Base-by-base conservation (phyloP, 2,329 filamentous ascomycete genomes). In the Trichoderma sp. region DNA sequence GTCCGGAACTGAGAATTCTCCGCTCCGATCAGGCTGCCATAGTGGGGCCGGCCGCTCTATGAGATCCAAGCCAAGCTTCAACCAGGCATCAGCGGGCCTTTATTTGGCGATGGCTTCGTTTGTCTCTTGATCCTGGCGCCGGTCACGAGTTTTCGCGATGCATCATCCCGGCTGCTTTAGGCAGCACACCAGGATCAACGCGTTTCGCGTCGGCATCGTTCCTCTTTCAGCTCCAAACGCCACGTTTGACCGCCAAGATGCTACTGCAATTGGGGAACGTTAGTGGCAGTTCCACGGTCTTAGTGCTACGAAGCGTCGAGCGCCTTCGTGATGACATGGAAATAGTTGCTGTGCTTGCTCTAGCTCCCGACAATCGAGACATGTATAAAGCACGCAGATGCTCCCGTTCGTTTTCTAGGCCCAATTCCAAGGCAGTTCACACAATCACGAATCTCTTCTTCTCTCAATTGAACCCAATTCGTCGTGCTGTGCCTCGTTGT, bases 141-240 rank as follows among this genome's bases (percentile, higher is more conserved):
- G 43, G 39, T 68, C 66, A 70, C 72, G 70, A 67, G 70, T 26
- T 68, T 63, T 70, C 70, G 70, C 55, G 72, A 55, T 58, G 61
- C 36, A 28, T 30, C 53, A 53, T 36, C 15, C 62, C 30, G 20
- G 6, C 43, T 30, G 13, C 23, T 72, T 65, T 70, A 73, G 72
- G 72, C 72, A 73, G 72, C 66, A 73, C 30, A 73, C 53, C 72
- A 34, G 26, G 62, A 43, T n/a, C 36, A 47, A 70, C 71, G 63
- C 70, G 72, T 53, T 32, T 36, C 69, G 72, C 72, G 72, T 72
- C 69, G 26, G 66, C 53, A 11, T 34, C 7, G 9, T 5, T 23
- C 50, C 32, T 17, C 13, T 30, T 32, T 70, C 68, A 70, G 68
- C 68, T 64, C n/a, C 36, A 30, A 36, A 36, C 59, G 68, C 68